These are phyloP conservation scores for Ophiorrhiza pumila DNA, from an alignment of 257 asterid genomes.

Conservation along the genomic window DNA sequence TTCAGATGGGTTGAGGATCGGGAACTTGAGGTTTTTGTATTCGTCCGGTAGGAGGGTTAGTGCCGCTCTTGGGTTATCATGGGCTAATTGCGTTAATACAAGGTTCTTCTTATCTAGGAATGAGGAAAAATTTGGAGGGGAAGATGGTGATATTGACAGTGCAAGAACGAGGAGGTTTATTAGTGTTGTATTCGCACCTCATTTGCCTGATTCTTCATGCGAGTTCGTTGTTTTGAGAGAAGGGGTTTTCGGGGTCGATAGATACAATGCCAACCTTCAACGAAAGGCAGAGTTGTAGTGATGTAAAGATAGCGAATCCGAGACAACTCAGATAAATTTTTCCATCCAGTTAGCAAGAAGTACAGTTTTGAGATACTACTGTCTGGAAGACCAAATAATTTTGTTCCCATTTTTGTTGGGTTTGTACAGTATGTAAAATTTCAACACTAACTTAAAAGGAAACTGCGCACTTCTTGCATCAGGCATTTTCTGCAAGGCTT, in stretches of 20 bases:
- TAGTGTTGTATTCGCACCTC: conserved; percentile 81
- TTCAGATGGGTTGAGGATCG: conserved; percentile 49
- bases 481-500: background rate
- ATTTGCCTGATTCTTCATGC: conserved; percentile 65
- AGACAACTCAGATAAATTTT: background rate
- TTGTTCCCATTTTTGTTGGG: background rate
- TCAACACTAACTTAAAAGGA: background rate
- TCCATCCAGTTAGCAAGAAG: background rate
- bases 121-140: conserved; percentile 47
- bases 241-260: conserved; percentile 56
- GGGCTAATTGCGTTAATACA: conserved; percentile 91
- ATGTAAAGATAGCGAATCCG: background rate
- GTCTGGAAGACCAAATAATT: background rate
- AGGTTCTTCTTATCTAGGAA: conserved; percentile 73
- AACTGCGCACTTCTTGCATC: background rate
- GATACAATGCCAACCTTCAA: conserved; percentile 8
- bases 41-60: conserved; percentile 75
- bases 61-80: conserved; percentile 80
- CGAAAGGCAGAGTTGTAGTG: background rate
- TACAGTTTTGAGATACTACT: background rate
- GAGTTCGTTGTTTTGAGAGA: conserved; percentile 64
- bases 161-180: conserved; percentile 55
- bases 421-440: conserved; percentile 3
- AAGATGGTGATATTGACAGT: conserved; percentile 19
- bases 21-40: conserved; percentile 45